These are phyloP conservation scores for Mariannaea sp. DNA, from an alignment of 2,329 filamentous ascomycete genomes.

Conservation along the genomic window DNA sequence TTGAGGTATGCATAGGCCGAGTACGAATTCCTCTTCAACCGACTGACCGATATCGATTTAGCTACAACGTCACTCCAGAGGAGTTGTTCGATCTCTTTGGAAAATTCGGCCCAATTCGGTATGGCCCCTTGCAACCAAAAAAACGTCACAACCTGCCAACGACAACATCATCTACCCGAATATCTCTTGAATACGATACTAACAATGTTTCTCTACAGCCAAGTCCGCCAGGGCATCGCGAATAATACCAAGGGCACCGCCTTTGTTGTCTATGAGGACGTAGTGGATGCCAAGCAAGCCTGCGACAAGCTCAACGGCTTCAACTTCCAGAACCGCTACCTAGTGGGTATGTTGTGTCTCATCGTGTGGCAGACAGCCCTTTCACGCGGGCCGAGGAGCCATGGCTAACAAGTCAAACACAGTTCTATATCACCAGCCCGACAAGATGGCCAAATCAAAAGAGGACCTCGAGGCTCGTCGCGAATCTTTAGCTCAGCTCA, in stretches of 20 bases:
- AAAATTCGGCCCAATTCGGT: constrained; percentile 96
- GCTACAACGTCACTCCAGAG: constrained; percentile 98
- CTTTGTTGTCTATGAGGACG: constrained; percentile 99
- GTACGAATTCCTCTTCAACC: constrained; percentile 20
- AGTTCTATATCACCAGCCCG: constrained; percentile 69
- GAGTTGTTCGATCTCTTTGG: constrained; percentile 99
- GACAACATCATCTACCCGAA: constrained; percentile 15
- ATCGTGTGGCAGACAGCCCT: neutral
- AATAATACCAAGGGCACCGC: constrained; percentile 97
- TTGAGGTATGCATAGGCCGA: constrained; percentile 69
- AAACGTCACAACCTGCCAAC: constrained; percentile 9
- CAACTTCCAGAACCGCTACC: constrained; percentile 99
- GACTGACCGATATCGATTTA: constrained; percentile 64
- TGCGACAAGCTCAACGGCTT: constrained; percentile 99
- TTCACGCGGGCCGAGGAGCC: constrained; percentile 7
- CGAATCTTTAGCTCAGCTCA: constrained; percentile 97
- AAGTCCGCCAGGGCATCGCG: constrained; percentile 98
- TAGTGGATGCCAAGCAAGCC: constrained; percentile 97
- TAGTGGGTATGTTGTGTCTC: constrained; percentile 74
- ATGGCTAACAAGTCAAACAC: constrained; percentile 21
- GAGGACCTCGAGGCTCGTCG: constrained; percentile 92
- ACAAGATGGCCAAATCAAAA: constrained; percentile 79
- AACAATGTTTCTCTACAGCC: constrained; percentile 59
- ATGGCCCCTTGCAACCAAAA: constrained; percentile 51
- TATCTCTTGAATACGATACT: constrained; percentile 24